These are phyloP conservation scores for Phlebiopsis gigantea DNA, from an alignment of 768 basidiomycete genomes.

Conservation along the genomic window DNA sequence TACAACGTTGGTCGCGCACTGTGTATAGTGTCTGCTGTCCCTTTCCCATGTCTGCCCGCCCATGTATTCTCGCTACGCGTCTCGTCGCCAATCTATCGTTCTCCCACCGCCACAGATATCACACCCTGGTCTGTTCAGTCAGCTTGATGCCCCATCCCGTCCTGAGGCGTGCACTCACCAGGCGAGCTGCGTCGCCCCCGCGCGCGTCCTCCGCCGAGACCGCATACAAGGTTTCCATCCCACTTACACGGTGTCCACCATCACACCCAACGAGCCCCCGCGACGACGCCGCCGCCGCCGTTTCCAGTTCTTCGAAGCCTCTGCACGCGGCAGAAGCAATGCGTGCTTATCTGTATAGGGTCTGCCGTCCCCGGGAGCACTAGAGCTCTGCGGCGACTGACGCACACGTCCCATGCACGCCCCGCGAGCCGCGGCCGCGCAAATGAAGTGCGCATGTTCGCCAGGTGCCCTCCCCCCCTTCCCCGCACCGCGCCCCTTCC, in stretches of 20 bases:
- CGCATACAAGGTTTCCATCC: not conserved
- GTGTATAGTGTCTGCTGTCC: not conserved
- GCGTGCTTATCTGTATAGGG: no score
- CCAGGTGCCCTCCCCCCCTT: no score
- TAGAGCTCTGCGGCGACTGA: no score
- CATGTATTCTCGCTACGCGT: not conserved
- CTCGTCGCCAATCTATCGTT: conserved; percentile 3
- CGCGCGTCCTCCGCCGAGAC: not conserved
- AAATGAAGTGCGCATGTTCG: no score
- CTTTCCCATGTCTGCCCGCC: not conserved
- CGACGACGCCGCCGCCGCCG: conserved; percentile 3
- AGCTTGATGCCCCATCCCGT: not conserved
- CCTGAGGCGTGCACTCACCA: not conserved
- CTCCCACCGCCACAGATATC: not conserved
- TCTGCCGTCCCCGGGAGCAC: no score
- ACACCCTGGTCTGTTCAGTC: not conserved
- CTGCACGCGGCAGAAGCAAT: no score
- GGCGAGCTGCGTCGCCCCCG: not conserved
- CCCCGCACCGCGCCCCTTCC: no score
- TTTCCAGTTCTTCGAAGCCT: no score
- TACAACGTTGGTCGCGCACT: not conserved
- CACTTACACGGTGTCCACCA: not conserved
- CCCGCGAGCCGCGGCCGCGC: no score
- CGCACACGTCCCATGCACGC: no score
- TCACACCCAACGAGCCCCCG: no score